Evolutionary conservation across 495 filamentous ascomycete genomes (phyloP).

Genomic region (Penicillium paxilli): DNA sequence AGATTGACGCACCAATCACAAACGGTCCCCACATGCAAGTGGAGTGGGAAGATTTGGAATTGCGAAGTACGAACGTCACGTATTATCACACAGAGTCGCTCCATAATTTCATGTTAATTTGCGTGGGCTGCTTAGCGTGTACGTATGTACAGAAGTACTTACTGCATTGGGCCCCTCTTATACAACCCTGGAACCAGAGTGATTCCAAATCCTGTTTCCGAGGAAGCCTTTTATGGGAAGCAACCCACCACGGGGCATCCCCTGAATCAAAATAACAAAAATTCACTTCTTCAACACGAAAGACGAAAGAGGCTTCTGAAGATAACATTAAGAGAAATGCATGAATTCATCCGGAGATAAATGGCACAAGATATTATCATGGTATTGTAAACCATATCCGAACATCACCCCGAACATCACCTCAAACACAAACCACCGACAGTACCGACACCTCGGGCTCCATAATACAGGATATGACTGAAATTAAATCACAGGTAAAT

Average conservation of each 20-base stretch:
- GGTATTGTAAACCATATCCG: background rate
- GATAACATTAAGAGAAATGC: background rate
- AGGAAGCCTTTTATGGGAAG: background rate
- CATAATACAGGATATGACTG: background rate
- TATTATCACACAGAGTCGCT: conserved; percentile 1
- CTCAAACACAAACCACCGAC: background rate
- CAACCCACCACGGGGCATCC: background rate
- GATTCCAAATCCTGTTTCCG: background rate
- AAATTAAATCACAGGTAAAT: conserved; percentile 5
- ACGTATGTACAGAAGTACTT: background rate
- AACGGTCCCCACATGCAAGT: background rate
- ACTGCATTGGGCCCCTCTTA: background rate
- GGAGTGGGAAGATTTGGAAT: conserved; percentile 23
- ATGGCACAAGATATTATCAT: background rate
- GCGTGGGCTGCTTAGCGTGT: conserved; percentile 2
- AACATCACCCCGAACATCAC: background rate
- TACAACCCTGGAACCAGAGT: background rate
- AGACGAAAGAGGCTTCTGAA: background rate
- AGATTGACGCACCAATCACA: conserved; percentile 10
- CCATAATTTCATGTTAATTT: conserved; percentile 6
- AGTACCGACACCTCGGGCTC: background rate
- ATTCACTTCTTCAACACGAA: background rate
- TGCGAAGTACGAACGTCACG: conserved; percentile 10
- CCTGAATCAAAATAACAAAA: background rate
- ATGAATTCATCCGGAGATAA: background rate